phyloP scores from a whole-genome alignment of 768 basidiomycete genomes.

The Trametopsis cervina region DNA sequence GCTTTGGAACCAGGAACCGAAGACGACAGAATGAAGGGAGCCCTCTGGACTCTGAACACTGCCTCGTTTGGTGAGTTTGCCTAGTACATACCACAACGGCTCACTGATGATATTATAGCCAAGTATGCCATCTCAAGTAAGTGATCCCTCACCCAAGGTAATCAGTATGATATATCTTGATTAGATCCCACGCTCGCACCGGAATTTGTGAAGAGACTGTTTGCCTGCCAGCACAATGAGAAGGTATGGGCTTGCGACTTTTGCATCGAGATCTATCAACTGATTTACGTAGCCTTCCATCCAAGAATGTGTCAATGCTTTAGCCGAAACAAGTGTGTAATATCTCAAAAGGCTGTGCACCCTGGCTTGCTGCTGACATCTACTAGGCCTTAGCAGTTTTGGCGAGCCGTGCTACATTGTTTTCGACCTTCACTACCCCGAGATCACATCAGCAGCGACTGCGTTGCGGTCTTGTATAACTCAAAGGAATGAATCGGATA shows the following conservation, averaged over 20 bases:
- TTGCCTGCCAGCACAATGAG: slow-evolving; percentile 77
- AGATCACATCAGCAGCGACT: slow-evolving; percentile 31
- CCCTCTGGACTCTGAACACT: slow-evolving; percentile 69
- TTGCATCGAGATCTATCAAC: not conserved
- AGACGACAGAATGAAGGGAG: slow-evolving; percentile 90
- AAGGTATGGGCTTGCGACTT: slow-evolving; percentile 44
- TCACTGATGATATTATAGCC: slow-evolving; percentile 19
- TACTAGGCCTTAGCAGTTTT: slow-evolving; percentile 52
- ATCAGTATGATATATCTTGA: not conserved
- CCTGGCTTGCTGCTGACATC: slow-evolving; percentile 2
- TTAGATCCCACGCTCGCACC: slow-evolving; percentile 60
- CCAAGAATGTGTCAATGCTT: slow-evolving; percentile 58
- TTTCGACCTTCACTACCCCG: slow-evolving; percentile 42
- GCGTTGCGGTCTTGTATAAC: slow-evolving; percentile 33
- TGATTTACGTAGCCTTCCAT: slow-evolving; percentile 54
- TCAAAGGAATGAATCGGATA: slow-evolving; percentile 24
- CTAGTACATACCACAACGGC: not conserved
- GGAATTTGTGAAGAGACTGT: slow-evolving; percentile 51
- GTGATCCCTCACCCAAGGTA: not conserved
- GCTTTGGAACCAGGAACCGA: slow-evolving; percentile 64
- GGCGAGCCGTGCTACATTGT: slow-evolving; percentile 53
- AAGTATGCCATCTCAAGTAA: slow-evolving; percentile 37
- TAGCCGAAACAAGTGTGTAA: slow-evolving; percentile 54
- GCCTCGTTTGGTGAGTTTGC: slow-evolving; percentile 47
- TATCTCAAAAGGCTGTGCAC: slow-evolving; percentile 8